These are phyloP conservation scores for Chaetoceros muelleri DNA, from an alignment of 108 stramenopile genomes.

Conservation along the genomic window DNA sequence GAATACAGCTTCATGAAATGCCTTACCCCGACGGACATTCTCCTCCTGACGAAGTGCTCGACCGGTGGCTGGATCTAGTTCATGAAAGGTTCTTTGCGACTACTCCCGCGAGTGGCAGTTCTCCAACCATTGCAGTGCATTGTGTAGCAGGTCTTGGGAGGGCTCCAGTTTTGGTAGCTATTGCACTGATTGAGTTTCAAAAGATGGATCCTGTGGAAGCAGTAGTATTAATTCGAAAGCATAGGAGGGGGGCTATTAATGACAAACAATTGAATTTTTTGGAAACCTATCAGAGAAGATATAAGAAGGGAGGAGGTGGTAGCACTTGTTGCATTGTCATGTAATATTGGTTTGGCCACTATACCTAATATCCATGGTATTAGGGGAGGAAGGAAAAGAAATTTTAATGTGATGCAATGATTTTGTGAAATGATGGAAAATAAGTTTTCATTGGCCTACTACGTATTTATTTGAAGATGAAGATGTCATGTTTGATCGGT, in stretches of 20 bases:
- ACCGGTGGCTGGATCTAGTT: constrained; percentile 78
- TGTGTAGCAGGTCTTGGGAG: constrained; percentile 97
- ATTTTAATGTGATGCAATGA: no score
- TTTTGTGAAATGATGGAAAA: no score
- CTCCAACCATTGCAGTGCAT: constrained; percentile 85
- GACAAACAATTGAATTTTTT: constrained; percentile 89
- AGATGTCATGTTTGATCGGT: no score
- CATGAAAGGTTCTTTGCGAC: constrained; percentile 61
- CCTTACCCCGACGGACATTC: constrained; percentile 90
- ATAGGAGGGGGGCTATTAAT: constrained; percentile 93
- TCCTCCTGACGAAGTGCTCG: constrained; percentile 76
- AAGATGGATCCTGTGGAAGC: constrained; percentile 87
- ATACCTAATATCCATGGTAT: no score
- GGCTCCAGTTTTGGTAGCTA: constrained; percentile 94
- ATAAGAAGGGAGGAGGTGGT: constrained; percentile 24
- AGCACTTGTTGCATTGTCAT: constrained; percentile 32
- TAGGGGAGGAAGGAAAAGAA: no score
- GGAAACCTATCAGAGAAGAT: constrained; percentile 75
- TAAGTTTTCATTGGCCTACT: no score
- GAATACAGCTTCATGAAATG: constrained; percentile 88
- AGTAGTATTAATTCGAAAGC: constrained; percentile 81
- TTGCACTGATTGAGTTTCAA: constrained; percentile 93
- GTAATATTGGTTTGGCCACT: no score
- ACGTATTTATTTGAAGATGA: no score
- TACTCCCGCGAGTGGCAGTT: background rate